These are phyloP conservation scores for Fusarium sororula DNA, from an alignment of 2,329 filamentous ascomycete genomes.

Conservation along the genomic window DNA sequence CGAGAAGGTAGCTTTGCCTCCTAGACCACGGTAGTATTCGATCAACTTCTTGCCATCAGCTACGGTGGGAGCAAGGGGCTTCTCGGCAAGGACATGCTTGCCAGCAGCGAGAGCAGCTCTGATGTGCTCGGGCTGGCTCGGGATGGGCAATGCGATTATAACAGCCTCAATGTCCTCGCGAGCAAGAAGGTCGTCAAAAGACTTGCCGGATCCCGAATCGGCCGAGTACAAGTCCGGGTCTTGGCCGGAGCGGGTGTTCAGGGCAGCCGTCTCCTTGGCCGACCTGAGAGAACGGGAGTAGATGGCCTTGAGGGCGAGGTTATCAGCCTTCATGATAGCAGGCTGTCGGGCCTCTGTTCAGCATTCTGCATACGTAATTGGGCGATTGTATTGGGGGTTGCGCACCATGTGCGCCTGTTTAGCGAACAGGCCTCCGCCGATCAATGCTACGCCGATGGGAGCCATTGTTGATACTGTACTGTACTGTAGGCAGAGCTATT, in stretches of 20 bases:
- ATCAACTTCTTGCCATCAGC: slow-evolving; percentile 54
- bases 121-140: slow-evolving; percentile 66
- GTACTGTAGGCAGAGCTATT: not conserved
- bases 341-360: slow-evolving; percentile 51
- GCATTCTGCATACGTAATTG: slow-evolving; percentile 6
- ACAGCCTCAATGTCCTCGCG: slow-evolving; percentile 65
- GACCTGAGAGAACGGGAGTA: slow-evolving; percentile 71
- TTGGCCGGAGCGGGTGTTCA: slow-evolving; percentile 45
- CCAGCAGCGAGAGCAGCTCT: slow-evolving; percentile 68
- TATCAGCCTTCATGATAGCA: slow-evolving; percentile 63
- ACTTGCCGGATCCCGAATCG: slow-evolving; percentile 57
- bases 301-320: slow-evolving; percentile 68
- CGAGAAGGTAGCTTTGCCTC: slow-evolving; percentile 55
- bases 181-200: slow-evolving; percentile 61
- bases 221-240: slow-evolving; percentile 65
- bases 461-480: slow-evolving; percentile 41
- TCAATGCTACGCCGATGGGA: slow-evolving; percentile 64
- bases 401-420: slow-evolving; percentile 65
- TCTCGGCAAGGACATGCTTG: slow-evolving; percentile 76
- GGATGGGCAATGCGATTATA: slow-evolving; percentile 70
- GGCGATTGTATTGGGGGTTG: not conserved
- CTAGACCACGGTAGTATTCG: slow-evolving; percentile 44
- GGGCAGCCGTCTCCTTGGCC: slow-evolving; percentile 57
- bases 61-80: slow-evolving; percentile 72
- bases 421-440: slow-evolving; percentile 71